Evolutionary conservation across 73 alveolate species (phyloP).

Genomic region (Paramecium octaurelia): DNA sequence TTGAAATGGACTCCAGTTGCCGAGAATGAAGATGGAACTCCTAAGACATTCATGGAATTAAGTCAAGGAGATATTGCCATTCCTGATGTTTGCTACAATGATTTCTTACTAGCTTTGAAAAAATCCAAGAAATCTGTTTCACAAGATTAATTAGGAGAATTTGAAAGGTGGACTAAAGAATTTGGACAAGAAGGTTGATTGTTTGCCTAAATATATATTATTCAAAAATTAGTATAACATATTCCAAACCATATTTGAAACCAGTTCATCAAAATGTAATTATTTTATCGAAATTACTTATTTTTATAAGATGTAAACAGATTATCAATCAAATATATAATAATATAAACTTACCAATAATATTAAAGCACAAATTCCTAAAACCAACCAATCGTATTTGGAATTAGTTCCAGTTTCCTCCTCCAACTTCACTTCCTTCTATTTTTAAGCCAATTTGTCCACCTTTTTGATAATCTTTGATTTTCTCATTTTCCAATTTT

Average conservation of each 20-base stretch:
- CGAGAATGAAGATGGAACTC: neutral
- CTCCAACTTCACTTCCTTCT: neutral
- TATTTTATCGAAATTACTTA: neutral
- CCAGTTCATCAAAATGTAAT: no score
- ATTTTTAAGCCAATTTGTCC: neutral
- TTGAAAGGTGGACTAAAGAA: constrained; percentile 39
- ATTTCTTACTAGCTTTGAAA: neutral
- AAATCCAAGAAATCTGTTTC: constrained; percentile 10
- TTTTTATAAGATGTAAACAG: neutral
- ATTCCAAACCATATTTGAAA: no score
- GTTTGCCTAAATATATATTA: neutral
- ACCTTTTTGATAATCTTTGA: neutral
- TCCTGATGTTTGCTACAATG: neutral
- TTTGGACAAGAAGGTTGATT: neutral
- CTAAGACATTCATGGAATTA: neutral
- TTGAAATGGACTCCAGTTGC: neutral
- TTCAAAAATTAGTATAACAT: no score
- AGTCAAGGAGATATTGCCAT: neutral
- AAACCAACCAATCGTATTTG: neutral
- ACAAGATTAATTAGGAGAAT: neutral
- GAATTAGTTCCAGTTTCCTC: neutral
- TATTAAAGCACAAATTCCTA: neutral
- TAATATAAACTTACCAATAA: neutral
- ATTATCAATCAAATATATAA: neutral
- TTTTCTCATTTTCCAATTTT: constrained; percentile 7